phyloP scores from a whole-genome alignment of 1,284 basidiomycete species.

The Apiotrichum domesticum region DNA sequence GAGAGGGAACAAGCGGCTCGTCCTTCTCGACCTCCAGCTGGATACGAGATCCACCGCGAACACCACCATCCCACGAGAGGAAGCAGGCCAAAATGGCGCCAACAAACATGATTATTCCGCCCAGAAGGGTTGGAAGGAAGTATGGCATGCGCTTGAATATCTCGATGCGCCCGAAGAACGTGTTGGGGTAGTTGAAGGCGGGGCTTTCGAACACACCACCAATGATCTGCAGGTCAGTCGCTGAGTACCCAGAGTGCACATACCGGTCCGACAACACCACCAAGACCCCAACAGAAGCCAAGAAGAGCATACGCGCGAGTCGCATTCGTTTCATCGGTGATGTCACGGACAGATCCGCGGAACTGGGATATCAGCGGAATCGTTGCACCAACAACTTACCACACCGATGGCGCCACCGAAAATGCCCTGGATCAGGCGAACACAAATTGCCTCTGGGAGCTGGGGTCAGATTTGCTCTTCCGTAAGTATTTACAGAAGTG shows the following conservation, averaged over 20 bases:
- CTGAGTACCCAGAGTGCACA: not conserved
- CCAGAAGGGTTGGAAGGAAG: slow-evolving; percentile 79
- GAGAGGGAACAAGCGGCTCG: slow-evolving; percentile 31
- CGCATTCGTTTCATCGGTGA: slow-evolving; percentile 77
- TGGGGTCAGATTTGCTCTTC: slow-evolving; percentile 9
- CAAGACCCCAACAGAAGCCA: slow-evolving; percentile 94
- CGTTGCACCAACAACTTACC: slow-evolving; percentile 49
- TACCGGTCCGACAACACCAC: slow-evolving; percentile 55
- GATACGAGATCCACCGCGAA: slow-evolving; percentile 69
- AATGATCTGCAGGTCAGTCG: slow-evolving; percentile 53
- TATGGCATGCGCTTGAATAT: slow-evolving; percentile 82
- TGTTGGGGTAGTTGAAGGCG: slow-evolving; percentile 70
- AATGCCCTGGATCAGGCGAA: slow-evolving; percentile 87
- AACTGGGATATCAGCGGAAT: slow-evolving; percentile 32
- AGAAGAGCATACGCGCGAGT: slow-evolving; percentile 88
- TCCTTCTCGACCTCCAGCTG: slow-evolving; percentile 68
- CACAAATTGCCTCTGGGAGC: slow-evolving; percentile 74
- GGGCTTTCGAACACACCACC: slow-evolving; percentile 83
- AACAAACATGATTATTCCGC: slow-evolving; percentile 61
- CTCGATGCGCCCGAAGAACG: slow-evolving; percentile 56
- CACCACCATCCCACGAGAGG: slow-evolving; percentile 83
- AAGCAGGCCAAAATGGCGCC: slow-evolving; percentile 83
- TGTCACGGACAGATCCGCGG: slow-evolving; percentile 74
- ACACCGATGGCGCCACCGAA: slow-evolving; percentile 94
- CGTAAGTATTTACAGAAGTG: slow-evolving; percentile 50